Evolutionary conservation across 345 rosid species (phyloP), one percentile per base, ranked within the genome.

Genomic region (Eucalyptus paniculata): DNA sequence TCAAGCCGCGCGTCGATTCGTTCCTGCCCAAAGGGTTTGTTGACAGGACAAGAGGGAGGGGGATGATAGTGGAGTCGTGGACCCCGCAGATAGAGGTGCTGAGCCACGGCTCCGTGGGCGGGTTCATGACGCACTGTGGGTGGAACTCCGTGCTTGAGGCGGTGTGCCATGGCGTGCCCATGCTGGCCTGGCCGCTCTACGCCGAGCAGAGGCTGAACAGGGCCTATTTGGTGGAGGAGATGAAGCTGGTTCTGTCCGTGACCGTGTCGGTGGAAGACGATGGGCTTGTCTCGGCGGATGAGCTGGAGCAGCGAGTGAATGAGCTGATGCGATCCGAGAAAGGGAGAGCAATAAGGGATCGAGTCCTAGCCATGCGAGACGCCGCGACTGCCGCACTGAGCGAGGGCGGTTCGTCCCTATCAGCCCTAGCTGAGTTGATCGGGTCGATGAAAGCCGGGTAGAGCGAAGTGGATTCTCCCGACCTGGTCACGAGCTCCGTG

Each of bases 141-240:
- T 89, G 91, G 91, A 87, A 89, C 89, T 87, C 89, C 16, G 65
- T 91, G 5, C 89, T 94, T 10, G 95, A 94, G 88, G 92, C 93
- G 3, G 89, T 93, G 49, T 32, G 89, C 4, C 91, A 91, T 2
- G 93, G 95, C 42, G 92, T 93, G 50, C 94, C 94, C 14, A 92
- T 93, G 95, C 5, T 94, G 89, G 93, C 92, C 1, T 94, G 95
- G 94, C 94, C 94, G 9, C 91, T 93, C 6, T 92, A 92, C 45
- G 93, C 94, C 7, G 94, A 94, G 91, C 93, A 94, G 54, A 91
- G 47, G 88, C 37, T 92, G 77, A 89, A 89, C 19, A 82, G 80
- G 88, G 42, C 34, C 32, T 16, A 90, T 4, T 10, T 91, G 34
- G 92, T 93, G 85, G 91, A 92, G 86, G 95, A 90, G 37, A 17